Evolutionary conservation across 73 alveolate species (phyloP).

Genomic region (Paramecium sexaurelia): DNA sequence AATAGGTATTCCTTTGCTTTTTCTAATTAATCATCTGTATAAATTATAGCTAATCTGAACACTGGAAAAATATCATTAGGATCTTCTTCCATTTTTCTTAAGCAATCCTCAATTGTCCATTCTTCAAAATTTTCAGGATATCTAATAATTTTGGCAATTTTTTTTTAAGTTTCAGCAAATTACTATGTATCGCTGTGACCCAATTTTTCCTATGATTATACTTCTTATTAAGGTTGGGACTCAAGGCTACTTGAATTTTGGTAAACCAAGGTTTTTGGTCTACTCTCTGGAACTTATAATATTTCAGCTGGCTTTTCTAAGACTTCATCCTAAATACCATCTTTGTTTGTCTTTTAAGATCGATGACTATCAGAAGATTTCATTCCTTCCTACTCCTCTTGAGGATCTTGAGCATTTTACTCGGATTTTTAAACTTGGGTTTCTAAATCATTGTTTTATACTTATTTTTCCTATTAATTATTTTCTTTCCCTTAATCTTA

Average conservation of each 20-base stretch:
- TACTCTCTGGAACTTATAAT: not conserved
- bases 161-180: slow-evolving; percentile 29
- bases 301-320: slow-evolving; percentile 30
- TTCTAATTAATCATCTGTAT: slow-evolving; percentile 54
- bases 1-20: slow-evolving; percentile 65
- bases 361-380: not conserved
- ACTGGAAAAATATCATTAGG: slow-evolving; percentile 62
- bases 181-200: not conserved
- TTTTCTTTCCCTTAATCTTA: not conserved
- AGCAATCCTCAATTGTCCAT: slow-evolving; percentile 61
- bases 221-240: not conserved
- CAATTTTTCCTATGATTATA: not conserved
- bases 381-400: not conserved
- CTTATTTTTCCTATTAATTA: not conserved
- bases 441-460: not conserved
- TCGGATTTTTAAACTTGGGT: not conserved
- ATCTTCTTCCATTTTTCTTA: slow-evolving; percentile 48
- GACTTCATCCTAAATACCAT: not conserved
- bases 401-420: not conserved
- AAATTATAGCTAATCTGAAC: slow-evolving; percentile 54
- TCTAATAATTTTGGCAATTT: not conserved
- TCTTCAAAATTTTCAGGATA: slow-evolving; percentile 63
- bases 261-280: not conserved
- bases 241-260: not conserved
- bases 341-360: not conserved